These are phyloP conservation scores for Kalmusia sp. DNA, from an alignment of 2,329 filamentous ascomycete genomes.

Conservation along the genomic window DNA sequence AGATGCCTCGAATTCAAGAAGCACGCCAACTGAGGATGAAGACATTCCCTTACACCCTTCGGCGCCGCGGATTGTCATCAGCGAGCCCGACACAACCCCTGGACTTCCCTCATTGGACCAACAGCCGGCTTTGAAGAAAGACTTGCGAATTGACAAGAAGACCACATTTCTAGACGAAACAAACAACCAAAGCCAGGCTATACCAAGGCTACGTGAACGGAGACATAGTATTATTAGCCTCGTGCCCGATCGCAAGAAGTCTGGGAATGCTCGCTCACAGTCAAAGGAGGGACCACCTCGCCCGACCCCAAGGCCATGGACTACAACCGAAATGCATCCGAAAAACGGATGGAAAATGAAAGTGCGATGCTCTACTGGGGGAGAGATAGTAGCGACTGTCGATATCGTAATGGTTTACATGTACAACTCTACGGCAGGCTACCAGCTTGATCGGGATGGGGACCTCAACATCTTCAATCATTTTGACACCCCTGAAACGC, in stretches of 20 bases:
- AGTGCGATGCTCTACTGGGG: not conserved
- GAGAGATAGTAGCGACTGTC: not conserved
- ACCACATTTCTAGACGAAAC: not conserved
- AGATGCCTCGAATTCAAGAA: not conserved
- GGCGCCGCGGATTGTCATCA: constrained; percentile 8
- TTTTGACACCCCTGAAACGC: not conserved
- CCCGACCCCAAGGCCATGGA: constrained; percentile 5
- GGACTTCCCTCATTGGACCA: not conserved
- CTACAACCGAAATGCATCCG: not conserved
- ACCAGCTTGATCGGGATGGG: constrained; percentile 7
- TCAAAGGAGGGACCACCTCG: not conserved
- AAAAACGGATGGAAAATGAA: constrained; percentile 9
- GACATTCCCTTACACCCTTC: constrained; percentile 6
- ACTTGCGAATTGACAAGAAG: not conserved
- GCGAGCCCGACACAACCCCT: not conserved
- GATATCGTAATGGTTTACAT: constrained; percentile 7
- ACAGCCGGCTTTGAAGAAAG: not conserved
- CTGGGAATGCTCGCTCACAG: not conserved
- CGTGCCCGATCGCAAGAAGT: not conserved
- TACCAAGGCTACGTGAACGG: not conserved
- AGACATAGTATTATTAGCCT: constrained; percentile 3
- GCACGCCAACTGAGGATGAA: not conserved
- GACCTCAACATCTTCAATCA: constrained; percentile 8
- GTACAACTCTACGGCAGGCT: constrained; percentile 2
- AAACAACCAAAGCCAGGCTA: not conserved